phyloP scores from a whole-genome alignment of 768 basidiomycete species.

The Trametes punicea region DNA sequence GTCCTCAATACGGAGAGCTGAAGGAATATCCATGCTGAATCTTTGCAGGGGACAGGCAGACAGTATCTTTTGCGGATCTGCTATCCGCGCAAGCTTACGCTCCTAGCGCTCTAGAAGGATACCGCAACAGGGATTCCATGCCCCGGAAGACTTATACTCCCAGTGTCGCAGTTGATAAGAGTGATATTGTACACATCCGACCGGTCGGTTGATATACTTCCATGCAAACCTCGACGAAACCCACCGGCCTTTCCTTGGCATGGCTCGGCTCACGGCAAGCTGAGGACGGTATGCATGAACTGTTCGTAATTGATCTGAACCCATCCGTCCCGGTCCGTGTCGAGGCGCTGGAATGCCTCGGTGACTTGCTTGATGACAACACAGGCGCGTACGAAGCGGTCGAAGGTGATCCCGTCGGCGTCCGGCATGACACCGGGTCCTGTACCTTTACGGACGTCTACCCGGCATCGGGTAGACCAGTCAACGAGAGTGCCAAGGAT shows the following conservation, averaged over 20 bases:
- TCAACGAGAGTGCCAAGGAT: slow-evolving; percentile 14
- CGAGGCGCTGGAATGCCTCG: slow-evolving; percentile 65
- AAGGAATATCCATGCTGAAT: too few species aligned
- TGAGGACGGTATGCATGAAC: slow-evolving; percentile 68
- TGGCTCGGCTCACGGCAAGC: slow-evolving; percentile 56
- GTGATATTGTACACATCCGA: too few species aligned
- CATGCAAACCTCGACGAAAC: not conserved
- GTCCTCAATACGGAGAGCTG: too few species aligned
- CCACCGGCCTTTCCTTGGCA: not conserved
- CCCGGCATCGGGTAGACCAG: slow-evolving; percentile 34
- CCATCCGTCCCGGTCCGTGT: slow-evolving; percentile 64
- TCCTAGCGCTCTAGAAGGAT: too few species aligned
- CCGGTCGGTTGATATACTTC: too few species aligned
- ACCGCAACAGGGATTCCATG: too few species aligned
- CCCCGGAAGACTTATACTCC: too few species aligned
- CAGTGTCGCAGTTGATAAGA: too few species aligned
- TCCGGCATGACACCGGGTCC: slow-evolving; percentile 26
- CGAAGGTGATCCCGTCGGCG: slow-evolving; percentile 68
- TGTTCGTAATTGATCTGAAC: slow-evolving; percentile 69
- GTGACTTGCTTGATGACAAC: slow-evolving; percentile 77
- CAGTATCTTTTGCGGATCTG: too few species aligned
- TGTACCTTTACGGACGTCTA: slow-evolving; percentile 55
- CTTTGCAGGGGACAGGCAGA: too few species aligned
- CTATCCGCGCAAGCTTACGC: too few species aligned
- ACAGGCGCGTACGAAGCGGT: slow-evolving; percentile 84